Evolutionary conservation across 2,329 filamentous ascomycete species (phyloP).

Genomic region (Curvularia hawaiiensis): DNA sequence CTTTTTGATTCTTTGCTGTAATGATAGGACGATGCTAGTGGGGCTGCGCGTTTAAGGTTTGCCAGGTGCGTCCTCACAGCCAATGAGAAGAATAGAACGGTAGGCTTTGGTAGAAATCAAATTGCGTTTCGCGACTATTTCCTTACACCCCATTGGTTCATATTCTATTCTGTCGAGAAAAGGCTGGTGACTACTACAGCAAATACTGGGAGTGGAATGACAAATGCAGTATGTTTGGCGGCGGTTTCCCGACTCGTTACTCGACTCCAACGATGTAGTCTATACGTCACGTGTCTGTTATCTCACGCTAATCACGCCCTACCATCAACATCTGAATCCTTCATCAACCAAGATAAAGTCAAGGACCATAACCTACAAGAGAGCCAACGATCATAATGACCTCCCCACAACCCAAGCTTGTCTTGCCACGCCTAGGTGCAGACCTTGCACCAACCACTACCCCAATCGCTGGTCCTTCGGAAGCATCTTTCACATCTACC

Average conservation of each 20-base stretch:
- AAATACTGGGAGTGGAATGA: neutral
- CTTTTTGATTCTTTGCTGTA: neutral
- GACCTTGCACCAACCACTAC: neutral
- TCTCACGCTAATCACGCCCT: slow-evolving; percentile 2
- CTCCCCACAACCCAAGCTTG: slow-evolving; percentile 2
- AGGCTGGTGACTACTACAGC: neutral
- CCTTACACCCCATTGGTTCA: neutral
- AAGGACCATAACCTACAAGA: neutral
- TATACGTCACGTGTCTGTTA: neutral
- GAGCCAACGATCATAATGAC: neutral
- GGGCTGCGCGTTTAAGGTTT: neutral
- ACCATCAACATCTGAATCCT: slow-evolving; percentile 1
- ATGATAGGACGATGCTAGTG: neutral
- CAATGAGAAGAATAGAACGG: neutral
- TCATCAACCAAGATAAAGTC: neutral
- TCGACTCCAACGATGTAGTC: neutral
- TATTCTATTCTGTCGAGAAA: neutral
- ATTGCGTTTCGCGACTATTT: neutral
- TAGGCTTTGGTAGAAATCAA: neutral
- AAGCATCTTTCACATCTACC: slow-evolving; percentile 42
- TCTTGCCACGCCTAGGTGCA: slow-evolving; percentile 37
- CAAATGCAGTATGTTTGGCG: neutral
- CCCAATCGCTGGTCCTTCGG: slow-evolving; percentile 46
- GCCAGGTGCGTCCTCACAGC: neutral
- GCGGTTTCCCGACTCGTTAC: neutral